phyloP scores from a whole-genome alignment of 441 rosid genomes.

The Pelargonium myrrhifolium region DNA sequence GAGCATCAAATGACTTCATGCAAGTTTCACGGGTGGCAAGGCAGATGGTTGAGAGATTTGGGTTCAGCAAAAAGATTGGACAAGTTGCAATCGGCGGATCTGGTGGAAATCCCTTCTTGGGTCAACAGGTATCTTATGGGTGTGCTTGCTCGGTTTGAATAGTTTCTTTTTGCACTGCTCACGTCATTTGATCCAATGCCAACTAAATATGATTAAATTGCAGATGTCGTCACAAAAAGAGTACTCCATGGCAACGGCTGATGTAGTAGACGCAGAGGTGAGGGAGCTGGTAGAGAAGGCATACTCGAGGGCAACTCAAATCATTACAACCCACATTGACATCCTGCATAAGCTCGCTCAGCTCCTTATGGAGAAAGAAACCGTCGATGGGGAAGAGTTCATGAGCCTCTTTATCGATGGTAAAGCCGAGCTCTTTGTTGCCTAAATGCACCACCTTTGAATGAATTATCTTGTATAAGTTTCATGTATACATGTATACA shows the following conservation, averaged over 20 bases:
- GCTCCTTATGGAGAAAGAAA: slow-evolving; percentile 1
- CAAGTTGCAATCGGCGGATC: slow-evolving; percentile 84
- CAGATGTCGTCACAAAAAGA: slow-evolving; percentile 95
- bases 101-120: slow-evolving; percentile 94
- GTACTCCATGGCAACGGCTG: slow-evolving; percentile 96
- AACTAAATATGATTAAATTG: too few species aligned
- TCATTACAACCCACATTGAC: slow-evolving; percentile 67
- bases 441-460: neutral
- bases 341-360: slow-evolving; percentile 23
- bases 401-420: neutral
- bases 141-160: too few species aligned
- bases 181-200: too few species aligned
- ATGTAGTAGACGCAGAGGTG: slow-evolving; percentile 82
- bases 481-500: neutral
- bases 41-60: slow-evolving; percentile 97
- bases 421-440: neutral
- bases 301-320: slow-evolving; percentile 58
- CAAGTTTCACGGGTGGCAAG: slow-evolving; percentile 93
- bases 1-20: slow-evolving; percentile 95
- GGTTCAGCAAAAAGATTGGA: slow-evolving; percentile 90
- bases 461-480: too few species aligned
- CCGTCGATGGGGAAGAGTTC: neutral
- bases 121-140: slow-evolving; percentile 84
- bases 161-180: too few species aligned
- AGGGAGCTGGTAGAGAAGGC: slow-evolving; percentile 79